Evolutionary conservation across 768 basidiomycete species (phyloP), one percentile per base, ranked within the genome.

Genomic region (Chiua virens): DNA sequence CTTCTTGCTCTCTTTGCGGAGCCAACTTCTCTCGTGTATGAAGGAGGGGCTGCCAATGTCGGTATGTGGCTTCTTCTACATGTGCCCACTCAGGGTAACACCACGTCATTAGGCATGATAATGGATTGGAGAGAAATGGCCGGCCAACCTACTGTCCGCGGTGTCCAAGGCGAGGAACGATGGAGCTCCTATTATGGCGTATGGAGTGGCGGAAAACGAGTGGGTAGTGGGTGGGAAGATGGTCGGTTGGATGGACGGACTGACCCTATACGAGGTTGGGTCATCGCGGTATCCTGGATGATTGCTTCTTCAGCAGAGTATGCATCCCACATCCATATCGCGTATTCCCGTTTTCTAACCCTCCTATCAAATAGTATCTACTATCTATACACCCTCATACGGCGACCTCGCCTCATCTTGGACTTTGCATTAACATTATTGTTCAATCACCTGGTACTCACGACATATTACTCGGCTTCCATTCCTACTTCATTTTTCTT

Each of bases 61-160:
- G 88, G 88, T 87, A 63, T 53, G 84, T 68, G 51, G 45, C 56
- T 30, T 35, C 14, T 13, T 18, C 43, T 15, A 8, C 21, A 27
- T 25, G 15, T 32, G 28, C 28, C n/a, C 35, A 23, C 38, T 18
- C 35, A 47, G 34, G 18, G 41, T 45, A 18, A 51, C 18, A 44
- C 48, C 45, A 53, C 41, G 27, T 47, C 41, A 46, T 49, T 54
- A 87, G 88, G 87, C 4, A 91, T 93, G 87, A 75, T 98, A 34
- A 92, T 99, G 86, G 95, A 98, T 71, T 99, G 97, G 97, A 79
- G 93, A 41, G 90, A 98, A 69, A 87, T 99, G 83, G 89, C 94
- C 1, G 89, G 92, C 5, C 72, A 81, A 45, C 83, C 89, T 4
- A 94, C 93, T 0, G 82, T 88, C 20, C 80, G 79, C 49, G 81